Percentiles rank a stretch among this genome's conserved stretches.
Conservation (phyloP, 352 stramenopile species). For the Peronospora tabacina region DNA sequence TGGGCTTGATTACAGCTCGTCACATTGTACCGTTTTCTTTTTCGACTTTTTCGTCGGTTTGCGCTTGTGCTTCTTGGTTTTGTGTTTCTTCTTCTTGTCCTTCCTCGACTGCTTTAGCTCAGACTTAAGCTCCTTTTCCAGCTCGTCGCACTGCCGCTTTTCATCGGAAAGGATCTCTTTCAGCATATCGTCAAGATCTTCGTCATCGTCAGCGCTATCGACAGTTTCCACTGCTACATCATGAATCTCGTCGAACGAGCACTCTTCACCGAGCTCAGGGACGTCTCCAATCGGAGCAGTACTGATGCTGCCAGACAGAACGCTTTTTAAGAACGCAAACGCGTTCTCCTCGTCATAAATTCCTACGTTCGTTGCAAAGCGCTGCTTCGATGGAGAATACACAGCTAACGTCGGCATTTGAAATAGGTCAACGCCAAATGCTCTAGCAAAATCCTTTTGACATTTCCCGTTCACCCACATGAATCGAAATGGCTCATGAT, state of each 20-base stretch:
- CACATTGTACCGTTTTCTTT: constrained; percentile 41
- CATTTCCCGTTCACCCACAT: constrained; percentile 76
- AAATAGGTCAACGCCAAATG: constrained; percentile 59
- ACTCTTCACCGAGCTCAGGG: constrained; percentile 39
- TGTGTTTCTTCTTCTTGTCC: constrained; percentile 39
- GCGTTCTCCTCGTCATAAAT: constrained; percentile 58
- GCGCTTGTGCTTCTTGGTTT: constrained; percentile 4
- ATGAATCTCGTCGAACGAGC: constrained; percentile 39
- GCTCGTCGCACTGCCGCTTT: constrained; percentile 41
- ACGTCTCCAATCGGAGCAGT: constrained; percentile 44
- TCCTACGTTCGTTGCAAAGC: constrained; percentile 63
- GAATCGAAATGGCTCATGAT: constrained; percentile 55
- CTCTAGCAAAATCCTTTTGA: constrained; percentile 56
- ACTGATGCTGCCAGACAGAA: constrained; percentile 57
- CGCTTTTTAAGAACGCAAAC: constrained; percentile 44
- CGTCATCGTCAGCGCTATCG: constrained; percentile 34
- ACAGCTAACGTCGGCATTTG: constrained; percentile 72
- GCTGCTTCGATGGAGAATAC: constrained; percentile 65
- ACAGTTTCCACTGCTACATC: constrained; percentile 20
- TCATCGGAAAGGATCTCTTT: constrained; percentile 70
- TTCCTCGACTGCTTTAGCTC: constrained; percentile 38
- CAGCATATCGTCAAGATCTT: constrained; percentile 56
- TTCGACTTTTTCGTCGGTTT: constrained; percentile 18
- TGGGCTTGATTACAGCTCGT: constrained; percentile 38
- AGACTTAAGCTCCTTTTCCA: constrained; percentile 42